phyloP scores from a whole-genome alignment of 2,329 filamentous ascomycete genomes.

The Talaromyces sp. region DNA sequence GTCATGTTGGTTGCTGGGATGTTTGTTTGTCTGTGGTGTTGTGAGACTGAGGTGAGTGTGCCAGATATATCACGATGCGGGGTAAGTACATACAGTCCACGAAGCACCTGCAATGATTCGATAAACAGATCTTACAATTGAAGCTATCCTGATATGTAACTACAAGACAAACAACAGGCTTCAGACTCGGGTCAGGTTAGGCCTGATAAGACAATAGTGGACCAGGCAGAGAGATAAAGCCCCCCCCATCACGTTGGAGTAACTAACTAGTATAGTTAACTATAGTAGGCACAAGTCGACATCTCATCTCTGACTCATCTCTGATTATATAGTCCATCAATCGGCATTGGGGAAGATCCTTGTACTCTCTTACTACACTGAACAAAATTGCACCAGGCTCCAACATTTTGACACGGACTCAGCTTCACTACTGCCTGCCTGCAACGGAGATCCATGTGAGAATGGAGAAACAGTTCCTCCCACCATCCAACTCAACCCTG shows the following conservation, averaged over 20 bases:
- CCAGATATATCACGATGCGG: background rate
- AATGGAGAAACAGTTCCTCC: constrained; percentile 8
- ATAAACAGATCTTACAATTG: background rate
- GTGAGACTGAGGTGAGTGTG: background rate
- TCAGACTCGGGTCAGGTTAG: background rate
- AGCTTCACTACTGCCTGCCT: too few species aligned
- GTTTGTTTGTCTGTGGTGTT: too few species aligned
- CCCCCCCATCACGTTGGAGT: background rate
- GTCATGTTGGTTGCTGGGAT: background rate
- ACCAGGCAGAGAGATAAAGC: background rate
- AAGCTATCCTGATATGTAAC: too few species aligned
- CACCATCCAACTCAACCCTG: constrained; percentile 17
- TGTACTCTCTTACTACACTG: background rate
- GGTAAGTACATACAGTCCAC: background rate
- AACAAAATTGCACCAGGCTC: background rate
- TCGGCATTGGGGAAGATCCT: background rate
- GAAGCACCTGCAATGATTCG: too few species aligned
- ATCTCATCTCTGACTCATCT: background rate
- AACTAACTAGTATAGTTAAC: too few species aligned
- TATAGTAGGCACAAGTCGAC: too few species aligned
- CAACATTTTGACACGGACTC: background rate
- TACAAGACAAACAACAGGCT: too few species aligned
- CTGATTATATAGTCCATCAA: background rate
- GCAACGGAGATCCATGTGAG: too few species aligned
- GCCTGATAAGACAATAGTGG: background rate